These are phyloP conservation scores for Pascua sp. DNA, from an alignment of 1,284 basidiomycete species.

Conservation along the genomic window DNA sequence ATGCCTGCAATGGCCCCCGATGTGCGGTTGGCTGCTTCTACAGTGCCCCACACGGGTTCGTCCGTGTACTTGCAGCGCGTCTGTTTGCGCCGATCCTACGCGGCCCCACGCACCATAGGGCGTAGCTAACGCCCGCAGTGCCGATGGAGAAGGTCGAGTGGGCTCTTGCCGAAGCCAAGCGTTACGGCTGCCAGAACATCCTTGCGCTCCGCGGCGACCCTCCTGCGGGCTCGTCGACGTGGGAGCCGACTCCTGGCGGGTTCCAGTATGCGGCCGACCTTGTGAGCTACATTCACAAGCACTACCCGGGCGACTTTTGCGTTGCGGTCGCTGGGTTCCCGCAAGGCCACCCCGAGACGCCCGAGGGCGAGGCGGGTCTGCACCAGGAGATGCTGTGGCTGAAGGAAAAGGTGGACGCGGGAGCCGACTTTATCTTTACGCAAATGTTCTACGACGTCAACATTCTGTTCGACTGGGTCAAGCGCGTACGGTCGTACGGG, in stretches of 20 bases:
- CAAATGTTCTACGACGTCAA: conserved; percentile 97
- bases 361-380: conserved; percentile 41
- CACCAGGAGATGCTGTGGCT: conserved; percentile 76
- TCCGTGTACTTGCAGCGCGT: too few relatives aligned
- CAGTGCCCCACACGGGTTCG: too few relatives aligned
- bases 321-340: conserved; percentile 89
- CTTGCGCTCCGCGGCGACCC: conserved; percentile 94
- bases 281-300: conserved; percentile 73
- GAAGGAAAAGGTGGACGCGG: conserved; percentile 88
- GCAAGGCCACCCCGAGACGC: conserved; percentile 67
- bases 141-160: conserved; percentile 88
- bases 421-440: conserved; percentile 93
- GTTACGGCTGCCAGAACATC: conserved; percentile 87
- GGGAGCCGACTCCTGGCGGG: conserved; percentile 84
- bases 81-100: too few relatives aligned
- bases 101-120: too few relatives aligned
- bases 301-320: conserved; percentile 87
- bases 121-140: conserved; percentile 52
- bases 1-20: too few relatives aligned
- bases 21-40: not conserved
- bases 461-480: conserved; percentile 79
- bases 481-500: conserved; percentile 72
- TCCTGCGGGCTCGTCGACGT: conserved; percentile 78
- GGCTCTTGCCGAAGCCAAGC: conserved; percentile 87
- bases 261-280: conserved; percentile 88